Base-by-base conservation (phyloP, 768 basidiomycete species). In the Auricularia sp. region DNA sequence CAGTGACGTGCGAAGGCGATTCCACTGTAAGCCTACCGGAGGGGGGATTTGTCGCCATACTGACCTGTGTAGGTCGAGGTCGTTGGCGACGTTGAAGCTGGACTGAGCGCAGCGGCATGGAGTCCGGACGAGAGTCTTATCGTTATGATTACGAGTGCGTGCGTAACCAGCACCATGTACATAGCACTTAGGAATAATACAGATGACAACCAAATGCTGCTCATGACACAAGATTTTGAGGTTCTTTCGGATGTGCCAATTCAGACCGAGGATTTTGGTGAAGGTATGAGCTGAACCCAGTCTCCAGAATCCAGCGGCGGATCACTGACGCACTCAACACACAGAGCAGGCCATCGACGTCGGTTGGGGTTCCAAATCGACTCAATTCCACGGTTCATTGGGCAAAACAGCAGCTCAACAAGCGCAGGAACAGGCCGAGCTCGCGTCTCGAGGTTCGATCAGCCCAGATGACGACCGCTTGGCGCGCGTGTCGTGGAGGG, bases 351-450 rank as follows among this genome's bases (percentile, higher is more conserved):
- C 91, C 2, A 93, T 98, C 70, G 92, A 95, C 70, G 93, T 98
- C 66, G 97, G 97, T 16, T 99, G 97, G 97, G 97, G 97, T 47
- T 90, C 91, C 1, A 96, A 95, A 71, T 83, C 90, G 73, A 98
- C 97, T 0, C 97, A 99, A 71, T 99, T 99, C 73, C 94, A 98
- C 69, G 97, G 97, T 10, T 96, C 94, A 0, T 79, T 93, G 3
- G 96, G 97, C 18, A 98, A 98, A 73, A 77, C 83, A 1, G 89
- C 90, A 29, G 91, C 92, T 0, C 82, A 85, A 67, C 68, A 69
- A 1, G 67, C 70, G 4, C 34, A 69, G 5, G 66, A 67, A 34
- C 66, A 65, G 29, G 79, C 82, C 34, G 68, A 75, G 11, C 68
- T 73, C 65, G 67, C 34, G 76, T 81, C 4, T 67, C 73, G 13